These are phyloP conservation scores for Sugiyamaella xylanicola DNA, from an alignment of 1,139 yeast species.

Conservation along the genomic window DNA sequence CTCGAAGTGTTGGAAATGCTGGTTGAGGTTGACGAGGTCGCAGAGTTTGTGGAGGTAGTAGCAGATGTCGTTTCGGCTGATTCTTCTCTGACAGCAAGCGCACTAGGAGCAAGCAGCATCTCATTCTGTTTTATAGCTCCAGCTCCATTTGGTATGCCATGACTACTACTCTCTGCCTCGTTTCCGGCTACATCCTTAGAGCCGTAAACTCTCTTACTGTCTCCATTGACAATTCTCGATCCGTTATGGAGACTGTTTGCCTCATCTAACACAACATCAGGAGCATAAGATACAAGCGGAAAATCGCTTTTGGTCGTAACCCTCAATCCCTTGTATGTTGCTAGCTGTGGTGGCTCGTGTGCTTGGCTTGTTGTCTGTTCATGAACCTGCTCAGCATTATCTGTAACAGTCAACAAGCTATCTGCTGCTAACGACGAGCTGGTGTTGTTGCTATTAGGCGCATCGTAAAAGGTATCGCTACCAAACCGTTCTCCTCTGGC, in stretches of 20 bases:
- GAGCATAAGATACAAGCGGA: conserved; percentile 7
- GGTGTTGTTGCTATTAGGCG: conserved; percentile 5
- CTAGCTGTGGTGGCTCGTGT: neutral
- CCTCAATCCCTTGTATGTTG: conserved; percentile 10
- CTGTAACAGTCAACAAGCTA: conserved; percentile 13
- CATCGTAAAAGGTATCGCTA: conserved; percentile 15
- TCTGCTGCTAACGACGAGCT: conserved; percentile 9
- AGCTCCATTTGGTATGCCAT: neutral
- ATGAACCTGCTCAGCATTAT: neutral
- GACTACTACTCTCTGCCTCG: neutral
- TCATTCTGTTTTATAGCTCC: neutral
- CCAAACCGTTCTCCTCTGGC: conserved; percentile 8
- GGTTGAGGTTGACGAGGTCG: neutral
- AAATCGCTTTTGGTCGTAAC: conserved; percentile 5
- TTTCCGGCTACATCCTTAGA: too few relatives aligned
- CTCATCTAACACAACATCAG: neutral
- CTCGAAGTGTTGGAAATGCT: neutral
- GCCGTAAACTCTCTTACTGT: too few relatives aligned
- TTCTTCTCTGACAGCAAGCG: neutral
- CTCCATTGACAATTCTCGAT: neutral
- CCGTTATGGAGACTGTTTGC: neutral
- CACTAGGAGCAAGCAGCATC: neutral
- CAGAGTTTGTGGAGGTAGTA: neutral
- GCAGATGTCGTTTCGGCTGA: neutral
- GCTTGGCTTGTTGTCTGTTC: neutral